A percentile compares a stretch with the other conserved stretches of the same genome.
These are phyloP conservation scores for Powellomyces hirtus DNA, from an alignment of 192 early-diverging fungal species.

Conservation along the genomic window DNA sequence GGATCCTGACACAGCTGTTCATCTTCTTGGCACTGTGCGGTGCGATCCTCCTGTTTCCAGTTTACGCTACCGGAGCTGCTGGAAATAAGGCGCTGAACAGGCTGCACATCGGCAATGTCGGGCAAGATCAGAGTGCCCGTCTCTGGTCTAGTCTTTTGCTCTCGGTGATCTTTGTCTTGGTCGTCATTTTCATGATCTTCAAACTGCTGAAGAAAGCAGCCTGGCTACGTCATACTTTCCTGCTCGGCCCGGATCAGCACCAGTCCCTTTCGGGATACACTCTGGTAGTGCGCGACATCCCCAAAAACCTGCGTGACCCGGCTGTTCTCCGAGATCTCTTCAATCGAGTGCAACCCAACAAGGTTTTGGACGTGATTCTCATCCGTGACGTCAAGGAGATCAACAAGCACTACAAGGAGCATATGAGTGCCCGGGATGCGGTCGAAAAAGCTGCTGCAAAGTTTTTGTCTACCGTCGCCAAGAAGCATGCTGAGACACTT, in stretches of 20 bases:
- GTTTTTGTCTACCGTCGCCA: constrained; percentile 1
- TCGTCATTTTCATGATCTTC: constrained; percentile 8
- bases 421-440: constrained; percentile 13
- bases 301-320: constrained; percentile 12
- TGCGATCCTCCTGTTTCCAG: constrained; percentile 10
- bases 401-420: constrained; percentile 8
- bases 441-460: constrained; percentile 20
- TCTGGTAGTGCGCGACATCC: constrained; percentile 27
- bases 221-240: constrained; percentile 12
- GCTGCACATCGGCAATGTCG: constrained; percentile 19
- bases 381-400: constrained; percentile 14
- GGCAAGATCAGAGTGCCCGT: constrained; percentile 1
- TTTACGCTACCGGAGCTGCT: constrained; percentile 17
- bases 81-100: constrained; percentile 7
- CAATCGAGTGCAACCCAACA: constrained; percentile 20
- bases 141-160: constrained; percentile 20
- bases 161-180: constrained; percentile 4
- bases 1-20: constrained; percentile 13
- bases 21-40: constrained; percentile 1
- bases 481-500: neutral
- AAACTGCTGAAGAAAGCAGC: constrained; percentile 10
- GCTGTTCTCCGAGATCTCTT: constrained; percentile 13
- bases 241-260: constrained; percentile 6
- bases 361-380: constrained; percentile 23
- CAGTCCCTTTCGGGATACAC: constrained; percentile 16